Evolutionary conservation across 192 early-diverging fungal species (phyloP).

Genomic region (Pilaira anomala): DNA sequence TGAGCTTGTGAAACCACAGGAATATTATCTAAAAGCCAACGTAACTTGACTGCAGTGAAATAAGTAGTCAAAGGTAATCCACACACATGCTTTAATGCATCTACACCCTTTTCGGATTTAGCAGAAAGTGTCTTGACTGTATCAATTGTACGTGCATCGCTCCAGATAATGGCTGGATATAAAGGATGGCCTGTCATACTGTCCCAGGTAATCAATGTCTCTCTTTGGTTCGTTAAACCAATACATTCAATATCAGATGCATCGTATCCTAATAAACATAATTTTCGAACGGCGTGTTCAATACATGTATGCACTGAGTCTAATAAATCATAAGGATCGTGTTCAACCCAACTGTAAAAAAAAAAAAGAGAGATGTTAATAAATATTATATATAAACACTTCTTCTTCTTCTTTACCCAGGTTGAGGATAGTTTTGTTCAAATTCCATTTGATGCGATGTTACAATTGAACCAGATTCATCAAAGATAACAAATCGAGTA

Average conservation of each 20-base stretch:
- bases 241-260: conserved; percentile 59
- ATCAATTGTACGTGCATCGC: conserved; percentile 77
- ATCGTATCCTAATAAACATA: conserved; percentile 58
- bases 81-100: conserved; percentile 55
- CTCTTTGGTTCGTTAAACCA: conserved; percentile 94
- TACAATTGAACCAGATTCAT: conserved; percentile 66
- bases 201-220: conserved; percentile 92
- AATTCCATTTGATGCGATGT: conserved; percentile 79
- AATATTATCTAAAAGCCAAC: conserved; percentile 89
- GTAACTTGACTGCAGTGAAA: conserved; percentile 87
- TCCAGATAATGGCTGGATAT: conserved; percentile 89
- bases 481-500: conserved; percentile 90
- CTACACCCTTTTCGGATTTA: conserved; percentile 34
- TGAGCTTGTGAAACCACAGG: conserved; percentile 67
- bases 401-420: conserved; percentile 50
- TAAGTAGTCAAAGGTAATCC: conserved; percentile 93
- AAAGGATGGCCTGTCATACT: conserved; percentile 70
- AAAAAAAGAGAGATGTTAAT: not conserved
- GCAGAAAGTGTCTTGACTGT: conserved; percentile 63
- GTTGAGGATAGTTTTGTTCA: conserved; percentile 73
- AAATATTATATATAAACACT: not conserved
- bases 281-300: conserved; percentile 58
- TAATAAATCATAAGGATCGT: conserved; percentile 77
- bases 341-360: conserved; percentile 76
- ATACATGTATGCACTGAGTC: conserved; percentile 68